Conservation (phyloP, 139 green algal genomes). For the Parachlorella kessleri region DNA sequence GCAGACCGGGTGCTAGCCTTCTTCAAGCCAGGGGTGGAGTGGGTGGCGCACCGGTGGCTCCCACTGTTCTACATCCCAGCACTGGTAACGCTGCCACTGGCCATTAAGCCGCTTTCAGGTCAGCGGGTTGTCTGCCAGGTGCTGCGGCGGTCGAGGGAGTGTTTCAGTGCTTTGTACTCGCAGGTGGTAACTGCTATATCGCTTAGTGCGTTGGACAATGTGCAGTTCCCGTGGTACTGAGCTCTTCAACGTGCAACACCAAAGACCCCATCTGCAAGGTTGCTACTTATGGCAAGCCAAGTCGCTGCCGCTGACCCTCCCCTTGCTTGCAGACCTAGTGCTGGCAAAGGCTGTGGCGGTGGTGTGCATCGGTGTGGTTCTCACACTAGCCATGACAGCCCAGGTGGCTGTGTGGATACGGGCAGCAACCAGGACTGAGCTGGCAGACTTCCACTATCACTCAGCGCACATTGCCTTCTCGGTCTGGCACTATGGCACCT, state of each 20-base stretch:
- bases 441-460: slow-evolving; percentile 38
- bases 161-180: no score
- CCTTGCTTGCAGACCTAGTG: slow-evolving; percentile 28
- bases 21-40: slow-evolving; percentile 66
- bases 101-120: slow-evolving; percentile 67
- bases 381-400: slow-evolving; percentile 68
- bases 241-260: no score
- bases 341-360: slow-evolving; percentile 57
- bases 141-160: no score
- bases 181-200: no score
- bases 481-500: slow-evolving; percentile 54
- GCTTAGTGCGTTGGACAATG: no score
- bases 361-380: slow-evolving; percentile 56
- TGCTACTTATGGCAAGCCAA: no score
- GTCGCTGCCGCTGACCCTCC: no score
- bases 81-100: slow-evolving; percentile 81
- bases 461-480: slow-evolving; percentile 38
- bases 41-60: slow-evolving; percentile 84
- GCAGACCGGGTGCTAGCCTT: background rate
- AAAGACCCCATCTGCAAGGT: no score
- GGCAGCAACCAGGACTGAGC: slow-evolving; percentile 51
- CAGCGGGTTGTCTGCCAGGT: no score
- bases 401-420: slow-evolving; percentile 62
- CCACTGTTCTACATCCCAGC: slow-evolving; percentile 90
- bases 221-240: no score